Conservation (phyloP, 345 rosid genomes). For the Linum lewisii region DNA sequence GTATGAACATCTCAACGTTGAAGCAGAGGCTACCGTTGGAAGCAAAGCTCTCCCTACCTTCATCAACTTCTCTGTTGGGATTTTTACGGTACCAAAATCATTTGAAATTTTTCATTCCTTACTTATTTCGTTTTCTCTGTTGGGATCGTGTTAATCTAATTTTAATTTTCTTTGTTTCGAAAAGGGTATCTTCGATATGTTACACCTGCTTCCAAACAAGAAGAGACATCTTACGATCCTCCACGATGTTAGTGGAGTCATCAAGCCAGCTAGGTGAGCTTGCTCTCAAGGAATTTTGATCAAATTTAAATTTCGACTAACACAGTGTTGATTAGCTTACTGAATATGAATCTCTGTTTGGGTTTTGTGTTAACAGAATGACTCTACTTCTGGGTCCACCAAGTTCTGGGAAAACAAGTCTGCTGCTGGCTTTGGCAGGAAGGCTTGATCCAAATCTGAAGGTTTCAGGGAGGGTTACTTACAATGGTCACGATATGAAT, state of each 20-base stretch:
- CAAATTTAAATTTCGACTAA: no score
- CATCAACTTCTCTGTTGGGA: not conserved
- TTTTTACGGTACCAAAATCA: not conserved
- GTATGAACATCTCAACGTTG: conserved; percentile 2
- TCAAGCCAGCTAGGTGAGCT: not conserved
- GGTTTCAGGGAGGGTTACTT: conserved; percentile 1
- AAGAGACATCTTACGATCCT: conserved; percentile 6
- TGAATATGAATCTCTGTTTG: no score
- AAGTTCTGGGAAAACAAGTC: conserved; percentile 3
- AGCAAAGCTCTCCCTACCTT: conserved; percentile 1
- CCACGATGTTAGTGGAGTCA: conserved; percentile 6
- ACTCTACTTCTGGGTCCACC: conserved; percentile 4
- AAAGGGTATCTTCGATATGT: not conserved
- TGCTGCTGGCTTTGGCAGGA: conserved; percentile 2
- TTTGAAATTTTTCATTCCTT: not conserved
- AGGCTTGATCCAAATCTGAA: not conserved
- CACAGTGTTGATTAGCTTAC: no score
- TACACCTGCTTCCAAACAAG: not conserved
- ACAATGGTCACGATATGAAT: not conserved
- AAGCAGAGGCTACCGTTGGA: not conserved
- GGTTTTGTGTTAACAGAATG: no score
- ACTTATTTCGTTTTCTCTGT: no score
- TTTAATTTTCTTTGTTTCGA: no score
- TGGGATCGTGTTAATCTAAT: no score
- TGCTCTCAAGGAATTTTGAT: no score